Evolutionary conservation across 176 grass and related monocot genomes (phyloP), one percentile per base, ranked within the genome.

Genomic region (Aechmea fasciata): DNA sequence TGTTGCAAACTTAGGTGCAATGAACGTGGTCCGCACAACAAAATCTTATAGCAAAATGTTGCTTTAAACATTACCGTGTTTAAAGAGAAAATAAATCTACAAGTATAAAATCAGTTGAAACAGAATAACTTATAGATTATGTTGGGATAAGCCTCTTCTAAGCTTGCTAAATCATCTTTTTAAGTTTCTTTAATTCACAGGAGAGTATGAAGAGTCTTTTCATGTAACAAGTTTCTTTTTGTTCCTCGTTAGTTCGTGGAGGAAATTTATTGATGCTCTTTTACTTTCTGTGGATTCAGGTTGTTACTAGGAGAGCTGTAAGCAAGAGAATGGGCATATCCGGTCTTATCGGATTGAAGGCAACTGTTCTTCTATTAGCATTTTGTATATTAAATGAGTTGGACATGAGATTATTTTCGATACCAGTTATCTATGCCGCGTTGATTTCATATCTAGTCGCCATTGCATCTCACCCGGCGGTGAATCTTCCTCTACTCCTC

Each of bases 281-380:
- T 63, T 23, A 13, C 71, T 81, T n/a, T 69, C 68, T 29, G 24
- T 71, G 52, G 77, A 61, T 73, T 77, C 83, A 75, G 67, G 3
- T 82, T 12, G 53, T 33, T 70, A 69, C 67, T 25, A 76, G 55
- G 52, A 80, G 67, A 63, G 9, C 13, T 18, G 47, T 20, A 41
- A 73, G 77, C 64, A 81, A 76, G 51, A 80, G 57, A 78, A 89
- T 90, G 88, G 92, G 88, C 33, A 89, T 96, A 83, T 96, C 92
- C 53, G 74, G 73, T 65, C 63, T 89, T 72, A 87, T 92, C 61
- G 92, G 88, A 48, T 70, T 88, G 63, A 80, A 83, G 72, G 83
- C 92, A 49, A 74, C 81, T 47, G 64, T 65, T 62, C 51, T 89
- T 12, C 59, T 96, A 47, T 81, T 61, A 20, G 64, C 62, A 13